Conservation (phyloP, 1,139 yeast genomes). For the Martiniozyma asiatica region DNA sequence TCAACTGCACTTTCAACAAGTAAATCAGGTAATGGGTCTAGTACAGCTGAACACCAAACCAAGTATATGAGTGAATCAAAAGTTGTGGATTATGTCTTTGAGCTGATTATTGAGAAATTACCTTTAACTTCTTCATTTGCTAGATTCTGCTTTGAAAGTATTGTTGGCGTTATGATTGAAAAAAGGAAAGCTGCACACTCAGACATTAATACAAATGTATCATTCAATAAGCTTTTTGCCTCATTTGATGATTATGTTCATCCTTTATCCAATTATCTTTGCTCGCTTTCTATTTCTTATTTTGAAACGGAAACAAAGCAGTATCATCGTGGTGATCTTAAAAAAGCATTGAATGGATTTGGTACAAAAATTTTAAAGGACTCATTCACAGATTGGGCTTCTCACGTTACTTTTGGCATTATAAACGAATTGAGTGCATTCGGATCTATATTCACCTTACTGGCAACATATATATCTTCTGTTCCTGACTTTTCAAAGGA, state of each 20-base stretch:
- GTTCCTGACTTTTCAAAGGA: slow-evolving; percentile 11
- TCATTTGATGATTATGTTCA: slow-evolving; percentile 16
- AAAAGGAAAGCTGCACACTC: slow-evolving; percentile 12
- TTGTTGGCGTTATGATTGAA: slow-evolving; percentile 28
- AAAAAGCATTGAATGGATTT: slow-evolving; percentile 11
- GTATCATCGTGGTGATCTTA: slow-evolving; percentile 10
- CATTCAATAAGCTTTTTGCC: slow-evolving; percentile 15
- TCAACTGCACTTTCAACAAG: no score
- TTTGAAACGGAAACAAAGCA: slow-evolving; percentile 12
- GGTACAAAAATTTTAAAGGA: slow-evolving; percentile 14
- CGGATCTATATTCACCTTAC: slow-evolving; percentile 14
- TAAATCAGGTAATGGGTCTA: no score
- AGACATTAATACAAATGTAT: slow-evolving; percentile 11
- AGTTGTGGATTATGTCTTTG: slow-evolving; percentile 17
- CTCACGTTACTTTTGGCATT: slow-evolving; percentile 24
- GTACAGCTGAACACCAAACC: slow-evolving; percentile 9
- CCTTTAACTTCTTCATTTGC: slow-evolving; percentile 11
- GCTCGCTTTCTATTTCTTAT: slow-evolving; percentile 23
- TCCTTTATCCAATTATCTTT: slow-evolving; percentile 27
- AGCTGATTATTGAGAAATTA: slow-evolving; percentile 11
- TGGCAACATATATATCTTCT: slow-evolving; percentile 18
- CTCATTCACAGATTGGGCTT: slow-evolving; percentile 12
- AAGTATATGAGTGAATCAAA: slow-evolving; percentile 11
- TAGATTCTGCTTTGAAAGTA: slow-evolving; percentile 27
- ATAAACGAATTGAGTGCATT: slow-evolving; percentile 23